Evolutionary conservation across 2,329 filamentous ascomycete genomes (phyloP).

Genomic region (Pezicula neosporulosa): DNA sequence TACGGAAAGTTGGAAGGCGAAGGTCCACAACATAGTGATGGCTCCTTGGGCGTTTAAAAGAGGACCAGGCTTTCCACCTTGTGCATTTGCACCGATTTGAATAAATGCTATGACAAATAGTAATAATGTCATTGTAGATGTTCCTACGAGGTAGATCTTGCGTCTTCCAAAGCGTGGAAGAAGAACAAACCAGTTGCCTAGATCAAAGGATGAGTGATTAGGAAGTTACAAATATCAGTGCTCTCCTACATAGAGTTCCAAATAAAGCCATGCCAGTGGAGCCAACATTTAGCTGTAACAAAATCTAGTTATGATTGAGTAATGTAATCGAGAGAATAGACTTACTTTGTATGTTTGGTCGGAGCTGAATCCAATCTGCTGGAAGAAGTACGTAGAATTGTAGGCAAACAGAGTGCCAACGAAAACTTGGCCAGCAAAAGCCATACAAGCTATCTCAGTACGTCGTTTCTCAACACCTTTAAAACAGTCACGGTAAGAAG

Average conservation of each 20-base stretch:
- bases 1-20: slow-evolving; percentile 31
- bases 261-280: slow-evolving; percentile 41
- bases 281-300: slow-evolving; percentile 43
- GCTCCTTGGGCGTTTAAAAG: slow-evolving; percentile 20
- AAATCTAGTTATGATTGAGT: too few species aligned
- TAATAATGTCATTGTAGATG: slow-evolving; percentile 37
- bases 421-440: slow-evolving; percentile 60
- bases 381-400: slow-evolving; percentile 58
- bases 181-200: slow-evolving; percentile 43
- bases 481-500: slow-evolving; percentile 44
- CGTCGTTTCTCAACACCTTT: slow-evolving; percentile 41
- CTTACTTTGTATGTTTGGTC: slow-evolving; percentile 32
- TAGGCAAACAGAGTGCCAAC: slow-evolving; percentile 59
- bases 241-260: slow-evolving; percentile 34
- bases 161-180: slow-evolving; percentile 44
- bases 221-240: background rate
- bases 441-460: slow-evolving; percentile 50
- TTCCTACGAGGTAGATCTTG: slow-evolving; percentile 45
- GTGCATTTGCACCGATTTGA: slow-evolving; percentile 5
- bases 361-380: slow-evolving; percentile 46
- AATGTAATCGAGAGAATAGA: too few species aligned
- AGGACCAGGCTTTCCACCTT: slow-evolving; percentile 24
- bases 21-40: slow-evolving; percentile 19
- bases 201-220: background rate
- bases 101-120: slow-evolving; percentile 41